A percentile compares a stretch with the other conserved stretches of the same genome.
Evolutionary conservation across 257 asterid species (phyloP).

Genomic region (Thymus quinquecostatus): DNA sequence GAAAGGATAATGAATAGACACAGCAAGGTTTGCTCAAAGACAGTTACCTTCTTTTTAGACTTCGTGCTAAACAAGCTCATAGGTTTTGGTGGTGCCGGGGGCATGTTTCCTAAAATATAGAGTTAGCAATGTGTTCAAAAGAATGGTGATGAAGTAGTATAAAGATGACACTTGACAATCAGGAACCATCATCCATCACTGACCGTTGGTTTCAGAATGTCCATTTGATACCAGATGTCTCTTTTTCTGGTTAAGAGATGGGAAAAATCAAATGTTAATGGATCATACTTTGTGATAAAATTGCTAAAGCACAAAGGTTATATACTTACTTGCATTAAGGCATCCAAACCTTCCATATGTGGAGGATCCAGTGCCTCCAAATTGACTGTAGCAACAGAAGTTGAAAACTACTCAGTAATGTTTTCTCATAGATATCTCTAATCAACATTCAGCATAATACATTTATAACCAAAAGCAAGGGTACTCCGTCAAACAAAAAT

Average conservation of each 20-base stretch:
- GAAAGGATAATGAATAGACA: neutral
- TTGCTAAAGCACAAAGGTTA: neutral
- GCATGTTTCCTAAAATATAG: constrained; percentile 52
- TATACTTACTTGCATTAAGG: constrained; percentile 60
- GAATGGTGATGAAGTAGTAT: constrained; percentile 14
- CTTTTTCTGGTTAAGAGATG: constrained; percentile 43
- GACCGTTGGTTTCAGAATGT: constrained; percentile 54
- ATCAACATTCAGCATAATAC: constrained; percentile 16
- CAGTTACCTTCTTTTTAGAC: constrained; percentile 69
- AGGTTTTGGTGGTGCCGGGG: constrained; percentile 42
- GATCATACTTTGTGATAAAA: constrained; percentile 19
- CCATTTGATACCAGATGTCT: constrained; percentile 36
- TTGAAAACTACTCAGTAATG: neutral
- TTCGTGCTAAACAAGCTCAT: constrained; percentile 48
- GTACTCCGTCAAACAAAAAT: constrained; percentile 22
- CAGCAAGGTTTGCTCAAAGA: constrained; percentile 6
- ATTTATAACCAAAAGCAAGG: neutral
- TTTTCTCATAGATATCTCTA: constrained; percentile 6
- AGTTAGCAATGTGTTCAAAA: constrained; percentile 14
- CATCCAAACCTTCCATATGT: constrained; percentile 75
- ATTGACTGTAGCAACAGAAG: constrained; percentile 46
- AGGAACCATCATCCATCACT: constrained; percentile 30
- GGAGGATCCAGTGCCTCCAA: constrained; percentile 65
- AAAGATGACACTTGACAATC: neutral
- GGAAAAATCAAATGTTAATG: constrained; percentile 25